Evolutionary conservation across 345 rosid species (phyloP), one percentile per base, ranked within the genome.

Genomic region (Chamaenerion angustifolium): DNA sequence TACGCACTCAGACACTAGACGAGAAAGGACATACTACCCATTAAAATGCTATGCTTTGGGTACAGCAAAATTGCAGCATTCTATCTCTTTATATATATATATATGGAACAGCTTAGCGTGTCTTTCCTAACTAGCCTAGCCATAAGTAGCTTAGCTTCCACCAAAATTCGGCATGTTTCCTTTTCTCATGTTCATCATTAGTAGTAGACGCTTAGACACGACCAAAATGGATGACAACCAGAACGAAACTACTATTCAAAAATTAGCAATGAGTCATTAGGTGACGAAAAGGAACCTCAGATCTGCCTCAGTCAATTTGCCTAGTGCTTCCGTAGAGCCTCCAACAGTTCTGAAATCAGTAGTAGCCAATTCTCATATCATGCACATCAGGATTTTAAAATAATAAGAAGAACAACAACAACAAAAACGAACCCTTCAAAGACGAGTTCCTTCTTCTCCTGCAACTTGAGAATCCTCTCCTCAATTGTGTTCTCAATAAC

Each of bases 381-480:
- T 31, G 7, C 37, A 31, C 7, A 31, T 31, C 8, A 31, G 8
- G 37, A 5, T 8, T 31, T 31, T 31, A 15, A 49, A 43, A 51
- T n/a, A 41, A n/a, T n/a, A n/a, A n/a, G n/a, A n/a, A 18, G 42
- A 40, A 46, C 35, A 35, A 13, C 35, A 46, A 50, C 7, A 3
- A 43, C 25, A 48, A 15, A 13, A 16, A 15, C 74, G 58, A 49
- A 84, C 98, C 98, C 98, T 77, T 92, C 98, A 69, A 92, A 92
- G 52, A 92, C 93, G 13, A 92, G 70, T 61, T 92, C 85, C 75
- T 87, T 92, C 79, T 92, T 92, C 48, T 84, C 75, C 56, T 92
- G 98, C 65, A 92, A 85, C 69, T 69, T 77, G 68, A 92, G 57
- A 62, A 92, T 83, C 84, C 89, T 80, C 72, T 87, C 98, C 77